Evolutionary conservation across 352 stramenopile genomes (phyloP).

Genomic region (Heterotrichella gracilis): DNA sequence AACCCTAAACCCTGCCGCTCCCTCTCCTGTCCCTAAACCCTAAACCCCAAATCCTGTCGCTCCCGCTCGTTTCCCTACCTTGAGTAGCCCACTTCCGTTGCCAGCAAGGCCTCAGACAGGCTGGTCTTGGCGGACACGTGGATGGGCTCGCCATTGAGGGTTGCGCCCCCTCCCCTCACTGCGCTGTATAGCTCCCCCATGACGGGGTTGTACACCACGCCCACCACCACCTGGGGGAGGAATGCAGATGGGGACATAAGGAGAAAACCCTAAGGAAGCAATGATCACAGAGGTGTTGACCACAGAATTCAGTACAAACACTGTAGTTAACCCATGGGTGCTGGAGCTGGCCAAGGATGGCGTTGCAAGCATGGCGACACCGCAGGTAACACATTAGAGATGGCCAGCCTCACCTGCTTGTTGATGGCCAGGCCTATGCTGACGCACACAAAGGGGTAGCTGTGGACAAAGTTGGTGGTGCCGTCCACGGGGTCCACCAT

Average conservation of each 20-base stretch:
- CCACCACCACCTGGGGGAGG: no score
- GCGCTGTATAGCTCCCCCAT: conserved; percentile 13
- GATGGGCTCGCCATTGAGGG: background rate
- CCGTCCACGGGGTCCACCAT: conserved; percentile 16
- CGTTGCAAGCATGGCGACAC: no score
- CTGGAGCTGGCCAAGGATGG: no score
- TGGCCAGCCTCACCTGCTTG: background rate
- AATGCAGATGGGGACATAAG: no score
- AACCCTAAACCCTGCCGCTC: no score
- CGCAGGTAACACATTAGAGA: no score
- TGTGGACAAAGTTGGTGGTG: conserved; percentile 17
- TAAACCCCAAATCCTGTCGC: no score
- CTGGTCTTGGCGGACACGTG: conserved; percentile 13
- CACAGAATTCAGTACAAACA: no score
- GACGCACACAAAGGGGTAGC: background rate
- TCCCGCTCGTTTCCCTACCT: conserved; percentile 10
- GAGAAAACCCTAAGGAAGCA: no score
- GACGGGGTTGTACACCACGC: conserved; percentile 14
- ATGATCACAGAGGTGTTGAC: no score
- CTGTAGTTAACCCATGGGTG: no score
- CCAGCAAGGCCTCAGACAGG: background rate
- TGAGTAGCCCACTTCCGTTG: conserved; percentile 15
- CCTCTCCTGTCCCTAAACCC: no score
- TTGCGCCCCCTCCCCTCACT: background rate
- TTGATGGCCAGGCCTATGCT: conserved; percentile 9